Evolutionary conservation across 1,284 basidiomycete genomes (phyloP).

Genomic region (Sanghuangporus sanghuang): DNA sequence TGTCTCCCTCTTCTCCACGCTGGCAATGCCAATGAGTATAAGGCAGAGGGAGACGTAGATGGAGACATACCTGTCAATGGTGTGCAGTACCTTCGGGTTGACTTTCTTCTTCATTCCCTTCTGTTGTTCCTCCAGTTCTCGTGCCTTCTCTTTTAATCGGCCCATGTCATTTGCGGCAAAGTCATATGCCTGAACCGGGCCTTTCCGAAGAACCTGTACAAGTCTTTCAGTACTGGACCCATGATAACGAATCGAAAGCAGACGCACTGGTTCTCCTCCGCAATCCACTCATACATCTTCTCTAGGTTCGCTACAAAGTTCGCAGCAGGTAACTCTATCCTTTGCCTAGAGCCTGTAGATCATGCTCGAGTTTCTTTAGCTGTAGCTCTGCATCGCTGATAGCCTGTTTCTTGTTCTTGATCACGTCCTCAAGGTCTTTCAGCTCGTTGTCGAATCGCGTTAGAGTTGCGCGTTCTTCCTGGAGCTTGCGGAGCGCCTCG

Average conservation of each 20-base stretch:
- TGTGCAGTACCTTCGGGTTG: slow-evolving; percentile 92
- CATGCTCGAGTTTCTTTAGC: slow-evolving; percentile 57
- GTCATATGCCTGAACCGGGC: slow-evolving; percentile 77
- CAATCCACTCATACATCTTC: slow-evolving; percentile 85
- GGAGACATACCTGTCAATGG: slow-evolving; percentile 82
- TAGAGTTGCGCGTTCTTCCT: slow-evolving; percentile 81
- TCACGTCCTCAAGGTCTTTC: slow-evolving; percentile 72
- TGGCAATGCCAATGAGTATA: slow-evolving; percentile 29
- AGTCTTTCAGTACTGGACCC: not conserved
- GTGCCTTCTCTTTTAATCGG: slow-evolving; percentile 61
- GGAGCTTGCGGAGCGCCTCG: slow-evolving; percentile 68
- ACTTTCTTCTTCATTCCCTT: slow-evolving; percentile 92
- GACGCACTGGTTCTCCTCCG: slow-evolving; percentile 75
- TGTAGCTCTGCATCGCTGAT: slow-evolving; percentile 70
- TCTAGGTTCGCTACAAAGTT: slow-evolving; percentile 60
- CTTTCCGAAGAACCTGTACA: slow-evolving; percentile 73
- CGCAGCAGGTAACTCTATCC: slow-evolving; percentile 45
- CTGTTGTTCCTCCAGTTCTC: slow-evolving; percentile 77
- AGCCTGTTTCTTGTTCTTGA: slow-evolving; percentile 78
- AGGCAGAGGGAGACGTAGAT: not conserved
- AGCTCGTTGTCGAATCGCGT: slow-evolving; percentile 87
- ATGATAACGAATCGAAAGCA: not conserved
- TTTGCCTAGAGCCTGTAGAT: slow-evolving; percentile 44
- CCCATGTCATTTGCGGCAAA: slow-evolving; percentile 71
- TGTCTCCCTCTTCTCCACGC: slow-evolving; percentile 92